phyloP scores from a whole-genome alignment of 2,329 filamentous ascomycete genomes.

The Paraphoma sp. region DNA sequence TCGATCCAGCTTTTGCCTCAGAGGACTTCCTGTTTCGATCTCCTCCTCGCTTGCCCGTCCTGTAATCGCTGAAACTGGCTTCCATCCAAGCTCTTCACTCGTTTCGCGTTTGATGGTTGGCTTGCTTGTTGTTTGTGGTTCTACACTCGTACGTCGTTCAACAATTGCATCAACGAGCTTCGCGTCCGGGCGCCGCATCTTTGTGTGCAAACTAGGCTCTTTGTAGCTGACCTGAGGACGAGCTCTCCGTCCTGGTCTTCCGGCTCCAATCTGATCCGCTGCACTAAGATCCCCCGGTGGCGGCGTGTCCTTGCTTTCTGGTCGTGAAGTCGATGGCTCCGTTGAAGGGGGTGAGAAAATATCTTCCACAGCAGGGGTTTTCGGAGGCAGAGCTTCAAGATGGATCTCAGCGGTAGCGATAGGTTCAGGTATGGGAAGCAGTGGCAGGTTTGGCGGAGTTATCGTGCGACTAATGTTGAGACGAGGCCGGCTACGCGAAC shows the following conservation, averaged over 20 bases:
- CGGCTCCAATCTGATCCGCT: slow-evolving; percentile 40
- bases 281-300: slow-evolving; percentile 50
- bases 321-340: slow-evolving; percentile 48
- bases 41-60: slow-evolving; percentile 31
- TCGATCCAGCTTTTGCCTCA: slow-evolving; percentile 43
- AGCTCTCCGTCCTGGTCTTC: slow-evolving; percentile 53
- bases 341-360: slow-evolving; percentile 55
- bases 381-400: slow-evolving; percentile 47
- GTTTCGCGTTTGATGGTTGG: slow-evolving; percentile 37
- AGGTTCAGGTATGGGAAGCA: slow-evolving; percentile 27
- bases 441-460: slow-evolving; percentile 24
- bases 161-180: slow-evolving; percentile 55
- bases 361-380: slow-evolving; percentile 46
- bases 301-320: slow-evolving; percentile 51
- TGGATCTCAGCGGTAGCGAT: slow-evolving; percentile 36
- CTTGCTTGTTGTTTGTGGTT: slow-evolving; percentile 29
- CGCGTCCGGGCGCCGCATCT: slow-evolving; percentile 58
- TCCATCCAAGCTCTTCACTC: slow-evolving; percentile 34
- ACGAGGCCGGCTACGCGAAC: slow-evolving; percentile 28
- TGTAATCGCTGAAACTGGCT: slow-evolving; percentile 27
- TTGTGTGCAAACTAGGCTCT: slow-evolving; percentile 55
- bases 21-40: slow-evolving; percentile 41
- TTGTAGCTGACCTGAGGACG: slow-evolving; percentile 57
- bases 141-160: slow-evolving; percentile 33
- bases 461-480: slow-evolving; percentile 34